Evolutionary conservation across 2,329 filamentous ascomycete species (phyloP).

Genomic region (Emergomyces orientalis): DNA sequence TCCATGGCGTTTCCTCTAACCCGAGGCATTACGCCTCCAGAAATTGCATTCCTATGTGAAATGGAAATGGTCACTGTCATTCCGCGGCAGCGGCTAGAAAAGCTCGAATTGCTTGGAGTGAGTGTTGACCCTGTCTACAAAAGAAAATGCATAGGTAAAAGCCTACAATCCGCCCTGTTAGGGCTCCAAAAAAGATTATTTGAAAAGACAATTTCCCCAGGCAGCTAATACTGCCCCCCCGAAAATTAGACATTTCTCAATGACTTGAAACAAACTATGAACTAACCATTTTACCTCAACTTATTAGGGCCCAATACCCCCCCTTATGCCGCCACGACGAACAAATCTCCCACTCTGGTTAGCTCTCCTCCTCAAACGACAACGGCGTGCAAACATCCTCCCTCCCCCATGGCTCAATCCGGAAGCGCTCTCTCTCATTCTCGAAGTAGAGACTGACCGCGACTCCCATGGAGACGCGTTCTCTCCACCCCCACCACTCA

Average conservation of each 20-base stretch:
- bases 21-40: constrained; percentile 65
- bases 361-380: constrained; percentile 85
- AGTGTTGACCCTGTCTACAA: constrained; percentile 32
- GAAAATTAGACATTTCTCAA: neutral
- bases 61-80: constrained; percentile 94
- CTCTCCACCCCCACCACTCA: constrained; percentile 63
- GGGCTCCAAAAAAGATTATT: neutral
- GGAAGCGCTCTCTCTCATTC: constrained; percentile 63
- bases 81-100: constrained; percentile 80
- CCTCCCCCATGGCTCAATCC: constrained; percentile 82
- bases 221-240: neutral
- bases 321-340: constrained; percentile 71
- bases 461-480: constrained; percentile 56
- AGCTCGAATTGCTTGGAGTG: constrained; percentile 76
- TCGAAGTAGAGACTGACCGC: constrained; percentile 68
- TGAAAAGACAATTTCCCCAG: neutral
- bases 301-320: constrained; percentile 62
- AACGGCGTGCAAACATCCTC: constrained; percentile 84
- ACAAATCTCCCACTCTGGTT: constrained; percentile 83
- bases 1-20: constrained; percentile 54
- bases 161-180: constrained; percentile 6
- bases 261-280: neutral
- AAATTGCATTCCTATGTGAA: constrained; percentile 90
- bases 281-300: constrained; percentile 11
- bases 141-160: constrained; percentile 4